These are phyloP conservation scores for Athelia sp. DNA, from an alignment of 1,284 basidiomycete genomes.

Conservation along the genomic window DNA sequence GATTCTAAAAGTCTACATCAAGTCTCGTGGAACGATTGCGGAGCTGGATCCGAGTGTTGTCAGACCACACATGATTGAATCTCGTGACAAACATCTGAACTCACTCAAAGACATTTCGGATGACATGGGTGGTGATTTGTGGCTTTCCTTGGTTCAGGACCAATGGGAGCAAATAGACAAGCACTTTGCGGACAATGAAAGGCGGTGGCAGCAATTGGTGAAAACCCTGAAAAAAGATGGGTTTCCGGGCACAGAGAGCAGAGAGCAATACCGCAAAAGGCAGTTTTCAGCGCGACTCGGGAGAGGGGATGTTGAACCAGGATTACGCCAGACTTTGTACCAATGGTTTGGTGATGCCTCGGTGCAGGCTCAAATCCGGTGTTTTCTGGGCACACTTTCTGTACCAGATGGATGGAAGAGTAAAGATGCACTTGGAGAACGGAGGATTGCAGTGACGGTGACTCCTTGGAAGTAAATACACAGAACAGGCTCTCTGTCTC, in stretches of 20 bases:
- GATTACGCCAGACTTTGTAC: neutral
- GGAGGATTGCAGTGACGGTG: neutral
- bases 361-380: neutral
- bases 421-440: neutral
- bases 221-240: neutral
- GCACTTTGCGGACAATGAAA: neutral
- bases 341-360: neutral
- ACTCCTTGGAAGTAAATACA: neutral
- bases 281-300: neutral
- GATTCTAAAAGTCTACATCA: neutral
- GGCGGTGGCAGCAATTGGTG: neutral
- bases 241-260: neutral
- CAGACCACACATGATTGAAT: neutral
- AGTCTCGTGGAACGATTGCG: neutral
- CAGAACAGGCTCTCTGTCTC: too few species aligned
- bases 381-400: neutral
- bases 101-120: constrained; percentile 2
- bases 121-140: constrained; percentile 9
- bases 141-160: constrained; percentile 2
- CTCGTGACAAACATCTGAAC: constrained; percentile 1
- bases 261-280: neutral
- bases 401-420: constrained; percentile 1
- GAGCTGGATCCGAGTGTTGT: neutral
- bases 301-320: neutral
- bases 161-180: constrained; percentile 3